These are phyloP conservation scores for Pseudotulostoma volvatum DNA, from an alignment of 495 filamentous ascomycete species.

Conservation along the genomic window DNA sequence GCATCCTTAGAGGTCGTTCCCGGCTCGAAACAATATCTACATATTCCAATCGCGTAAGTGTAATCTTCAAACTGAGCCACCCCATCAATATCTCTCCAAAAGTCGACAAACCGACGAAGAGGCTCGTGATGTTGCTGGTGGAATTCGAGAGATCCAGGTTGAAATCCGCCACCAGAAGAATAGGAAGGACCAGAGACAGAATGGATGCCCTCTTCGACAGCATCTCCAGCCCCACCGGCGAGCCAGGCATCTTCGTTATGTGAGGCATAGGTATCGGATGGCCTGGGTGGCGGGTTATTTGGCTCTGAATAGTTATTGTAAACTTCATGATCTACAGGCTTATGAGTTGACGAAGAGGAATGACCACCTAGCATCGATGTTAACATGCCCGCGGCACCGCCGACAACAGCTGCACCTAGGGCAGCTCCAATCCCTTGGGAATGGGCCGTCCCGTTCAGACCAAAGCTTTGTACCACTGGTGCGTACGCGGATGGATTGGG, in stretches of 20 bases:
- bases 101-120: conserved; percentile 40
- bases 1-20: conserved; percentile 42
- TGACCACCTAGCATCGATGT: conserved; percentile 28
- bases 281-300: conserved; percentile 6
- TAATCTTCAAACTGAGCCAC: conserved; percentile 59
- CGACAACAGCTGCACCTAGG: conserved; percentile 28
- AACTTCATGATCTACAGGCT: conserved; percentile 5
- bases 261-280: too few species aligned
- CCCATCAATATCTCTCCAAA: conserved; percentile 51
- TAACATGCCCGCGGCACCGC: conserved; percentile 35
- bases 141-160: conserved; percentile 23
- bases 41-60: conserved; percentile 54
- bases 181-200: too few species aligned
- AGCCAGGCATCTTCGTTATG: conserved; percentile 25
- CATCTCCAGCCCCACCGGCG: conserved; percentile 30
- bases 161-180: conserved; percentile 1
- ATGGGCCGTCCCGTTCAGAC: conserved; percentile 7
- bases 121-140: conserved; percentile 36
- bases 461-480: not conserved
- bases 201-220: conserved; percentile 26
- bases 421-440: conserved; percentile 20
- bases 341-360: conserved; percentile 19
- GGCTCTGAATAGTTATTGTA: conserved; percentile 3
- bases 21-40: conserved; percentile 51
- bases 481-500: conserved; percentile 1